Evolutionary conservation across 2,329 filamentous ascomycete genomes (phyloP), one percentile per base, ranked within the genome.

Genomic region (Tolypocladium endophyticum): DNA sequence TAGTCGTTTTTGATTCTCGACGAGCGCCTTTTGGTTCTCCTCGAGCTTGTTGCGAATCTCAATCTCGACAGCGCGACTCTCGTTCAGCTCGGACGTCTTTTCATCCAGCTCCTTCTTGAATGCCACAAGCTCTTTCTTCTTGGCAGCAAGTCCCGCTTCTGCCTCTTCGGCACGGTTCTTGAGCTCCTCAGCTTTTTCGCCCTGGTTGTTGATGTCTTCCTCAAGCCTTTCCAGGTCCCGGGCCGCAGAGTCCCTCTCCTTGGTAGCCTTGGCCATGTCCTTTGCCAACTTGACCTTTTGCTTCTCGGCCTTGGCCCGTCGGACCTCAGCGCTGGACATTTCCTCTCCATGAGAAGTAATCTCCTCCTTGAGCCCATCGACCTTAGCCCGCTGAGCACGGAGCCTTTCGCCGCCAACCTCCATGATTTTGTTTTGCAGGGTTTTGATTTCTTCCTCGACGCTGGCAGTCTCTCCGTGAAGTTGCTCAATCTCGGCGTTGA

Each of bases 31-130:
- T 65, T 96, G 89, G 72, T 93, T 94, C 70, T 97, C 93, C 70
- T 97, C 94, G 1, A 99, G 86, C 76, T 96, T 96, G 75, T 97
- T 97, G 63, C 90, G 89, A 92, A 97, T 97, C 74, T 99, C 94
- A 62, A 99, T 97, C 73, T 99, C 94, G 3, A 88, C 79, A 0
- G 91, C 92, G 12, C 93, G 85, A 0, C 89, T 96, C 69, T 91
- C 88, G 69, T 97, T 97, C 60, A 97, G 81, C 71, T 95, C 91
- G 0, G 87, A 77, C 1, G 85, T 88, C 79, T 92, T 96, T 67
- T 89, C 87, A 65, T 99, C 93, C 14, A 97, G 81, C 67, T 96
- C 90, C 4, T 83, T 78, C 76, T 97, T 99, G 59, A 97, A 74
- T 12, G 83, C 79, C 55, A 86, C 82, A 3, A 99, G 82, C 70